Conservation (phyloP, 179 eudicot genomes). For the Actinidia arguta region DNA sequence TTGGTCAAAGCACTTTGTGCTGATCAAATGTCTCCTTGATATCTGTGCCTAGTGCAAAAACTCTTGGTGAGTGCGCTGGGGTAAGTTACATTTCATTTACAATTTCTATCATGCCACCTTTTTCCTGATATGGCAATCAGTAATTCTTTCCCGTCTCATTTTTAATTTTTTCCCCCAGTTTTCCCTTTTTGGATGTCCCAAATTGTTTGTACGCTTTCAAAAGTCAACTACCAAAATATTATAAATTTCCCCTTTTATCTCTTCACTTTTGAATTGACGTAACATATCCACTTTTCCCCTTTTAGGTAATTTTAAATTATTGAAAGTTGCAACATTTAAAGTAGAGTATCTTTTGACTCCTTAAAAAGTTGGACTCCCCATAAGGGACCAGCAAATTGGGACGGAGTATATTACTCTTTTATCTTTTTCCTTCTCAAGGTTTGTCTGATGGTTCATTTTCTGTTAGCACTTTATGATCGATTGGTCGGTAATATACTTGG, state of each 20-base stretch:
- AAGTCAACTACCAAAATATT: too few relatives aligned
- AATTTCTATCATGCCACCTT: background rate
- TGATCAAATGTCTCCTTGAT: constrained; percentile 47
- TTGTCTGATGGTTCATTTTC: background rate
- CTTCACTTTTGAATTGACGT: too few relatives aligned
- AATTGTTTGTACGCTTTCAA: too few relatives aligned
- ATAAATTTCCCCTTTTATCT: too few relatives aligned
- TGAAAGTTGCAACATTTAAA: too few relatives aligned
- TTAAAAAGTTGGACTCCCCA: too few relatives aligned
- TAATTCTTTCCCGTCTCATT: background rate
- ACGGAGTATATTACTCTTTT: too few relatives aligned
- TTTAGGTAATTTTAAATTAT: too few relatives aligned
- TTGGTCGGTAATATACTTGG: background rate
- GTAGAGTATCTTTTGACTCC: too few relatives aligned
- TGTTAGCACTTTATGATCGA: background rate
- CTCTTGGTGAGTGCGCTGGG: constrained; percentile 55
- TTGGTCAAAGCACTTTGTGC: constrained; percentile 47
- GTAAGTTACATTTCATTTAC: constrained; percentile 25
- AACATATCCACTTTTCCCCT: too few relatives aligned
- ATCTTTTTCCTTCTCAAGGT: too few relatives aligned
- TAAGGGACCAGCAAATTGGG: too few relatives aligned
- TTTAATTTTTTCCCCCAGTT: background rate
- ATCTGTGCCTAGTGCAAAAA: constrained; percentile 43
- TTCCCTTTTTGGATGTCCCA: background rate
- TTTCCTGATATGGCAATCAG: background rate